Evolutionary conservation across 768 basidiomycete species (phyloP).

Genomic region (Boletus fagicola): DNA sequence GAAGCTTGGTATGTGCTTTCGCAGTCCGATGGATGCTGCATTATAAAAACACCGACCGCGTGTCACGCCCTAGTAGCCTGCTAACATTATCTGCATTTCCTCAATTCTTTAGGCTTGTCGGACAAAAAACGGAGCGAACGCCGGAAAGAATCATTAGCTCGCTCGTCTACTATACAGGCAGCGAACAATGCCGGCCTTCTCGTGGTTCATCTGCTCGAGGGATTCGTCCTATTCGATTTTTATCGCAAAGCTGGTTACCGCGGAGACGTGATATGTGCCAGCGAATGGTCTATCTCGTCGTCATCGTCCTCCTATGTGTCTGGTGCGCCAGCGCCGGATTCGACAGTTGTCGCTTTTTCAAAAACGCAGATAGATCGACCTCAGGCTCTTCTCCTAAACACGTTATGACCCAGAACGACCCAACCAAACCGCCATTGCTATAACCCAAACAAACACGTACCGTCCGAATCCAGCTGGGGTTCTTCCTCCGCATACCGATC

Average conservation of each 20-base stretch:
- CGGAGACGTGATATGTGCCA: constrained; percentile 50
- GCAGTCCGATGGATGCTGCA: neutral
- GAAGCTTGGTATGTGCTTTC: neutral
- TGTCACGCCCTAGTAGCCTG: too few relatives aligned
- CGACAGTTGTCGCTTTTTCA: constrained; percentile 55
- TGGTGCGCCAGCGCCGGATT: constrained; percentile 20
- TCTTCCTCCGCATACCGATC: too few relatives aligned
- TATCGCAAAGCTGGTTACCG: constrained; percentile 21
- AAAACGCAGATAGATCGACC: constrained; percentile 35
- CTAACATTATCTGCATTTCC: too few relatives aligned
- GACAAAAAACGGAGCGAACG: too few relatives aligned
- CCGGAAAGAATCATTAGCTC: too few relatives aligned
- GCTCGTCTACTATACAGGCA: too few relatives aligned
- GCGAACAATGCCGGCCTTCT: constrained; percentile 46
- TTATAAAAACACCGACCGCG: too few relatives aligned
- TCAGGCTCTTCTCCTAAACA: neutral
- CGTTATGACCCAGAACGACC: too few relatives aligned
- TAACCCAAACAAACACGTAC: neutral
- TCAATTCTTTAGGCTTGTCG: neutral
- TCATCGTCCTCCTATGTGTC: constrained; percentile 42
- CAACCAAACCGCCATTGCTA: too few relatives aligned
- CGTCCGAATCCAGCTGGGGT: neutral
- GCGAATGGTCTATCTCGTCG: constrained; percentile 53
- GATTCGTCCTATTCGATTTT: constrained; percentile 70
- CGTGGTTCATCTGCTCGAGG: constrained; percentile 62